Evolutionary conservation across 768 basidiomycete species (phyloP).

Genomic region (Boletus barrowsii): DNA sequence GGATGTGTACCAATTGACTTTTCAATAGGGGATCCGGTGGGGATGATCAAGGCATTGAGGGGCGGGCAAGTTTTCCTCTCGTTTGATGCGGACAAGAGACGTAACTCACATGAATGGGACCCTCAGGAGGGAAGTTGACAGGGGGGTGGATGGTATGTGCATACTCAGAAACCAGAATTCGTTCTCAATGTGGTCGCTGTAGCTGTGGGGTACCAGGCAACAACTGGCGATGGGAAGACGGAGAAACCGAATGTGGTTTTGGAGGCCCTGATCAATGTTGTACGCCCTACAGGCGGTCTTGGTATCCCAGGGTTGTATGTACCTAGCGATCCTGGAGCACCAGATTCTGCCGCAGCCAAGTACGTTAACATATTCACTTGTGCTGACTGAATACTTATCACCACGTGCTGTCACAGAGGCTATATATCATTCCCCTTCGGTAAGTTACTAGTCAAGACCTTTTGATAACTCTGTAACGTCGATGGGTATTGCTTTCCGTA

Average conservation of each 20-base stretch:
- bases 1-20: constrained; percentile 47
- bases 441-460: too few species aligned
- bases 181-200: constrained; percentile 34
- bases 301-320: constrained; percentile 58
- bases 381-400: too few species aligned
- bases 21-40: not conserved
- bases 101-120: not conserved
- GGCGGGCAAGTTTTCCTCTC: not conserved
- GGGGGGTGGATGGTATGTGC: constrained; percentile 1
- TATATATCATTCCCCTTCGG: constrained; percentile 5
- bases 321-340: constrained; percentile 54
- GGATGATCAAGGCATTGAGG: not conserved
- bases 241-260: constrained; percentile 53
- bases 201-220: constrained; percentile 40
- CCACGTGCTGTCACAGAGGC: too few species aligned
- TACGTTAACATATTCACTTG: not conserved
- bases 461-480: not conserved
- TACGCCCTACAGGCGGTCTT: constrained; percentile 14
- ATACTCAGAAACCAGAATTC: not conserved
- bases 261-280: constrained; percentile 34
- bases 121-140: too few species aligned
- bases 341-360: constrained; percentile 48
- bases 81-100: not conserved
- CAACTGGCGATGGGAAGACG: constrained; percentile 49
- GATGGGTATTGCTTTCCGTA: not conserved